Base-by-base conservation (phyloP, 805 yeast genomes). In the Zygosaccharomyces kombuchaensis region DNA sequence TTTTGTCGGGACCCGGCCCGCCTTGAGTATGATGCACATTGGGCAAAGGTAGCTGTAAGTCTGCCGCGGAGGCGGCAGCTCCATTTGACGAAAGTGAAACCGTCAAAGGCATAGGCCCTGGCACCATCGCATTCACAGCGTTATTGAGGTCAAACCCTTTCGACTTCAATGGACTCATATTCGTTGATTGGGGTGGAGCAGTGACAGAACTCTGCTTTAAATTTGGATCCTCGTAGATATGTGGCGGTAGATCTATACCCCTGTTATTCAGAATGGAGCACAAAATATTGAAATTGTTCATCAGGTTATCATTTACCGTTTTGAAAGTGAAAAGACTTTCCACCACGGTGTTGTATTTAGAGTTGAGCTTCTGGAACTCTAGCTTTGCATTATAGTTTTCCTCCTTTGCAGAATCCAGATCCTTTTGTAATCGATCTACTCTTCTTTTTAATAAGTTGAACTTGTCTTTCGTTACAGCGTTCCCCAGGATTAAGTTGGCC, bases 241-340 rank as follows among this genome's bases (percentile, higher is more conserved):
- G 41, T 7, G 74, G 76, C 2, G 90, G 89, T n/a, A 84, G 53
- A 44, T 83, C 77, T 37, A 84, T 77, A 2, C 93, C 93, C 12
- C 79, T 71, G 51, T 72, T 80, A 5, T 67, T 55, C 34, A 85
- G 64, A 32, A 78, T 68, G 40, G 71, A 70, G 21, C 77, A 70
- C 26, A 85, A 60, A 1, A 73, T 57, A 34, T 72, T 72, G 52
- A 85, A 71, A 40, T 81, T 74, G 34, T 72, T 68, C 43, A 75
- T 71, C 53, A 77, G 74, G 34, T 82, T 69, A 53, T 82, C 87
- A 58, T 81, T 78, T 9, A 73, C 68, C 13, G 74, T 69, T 54
- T 80, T 80, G 49, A 82, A 65, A 0, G 80, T 69, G 9, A 84
- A 71, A 39, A 84, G 63, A 48, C 80, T 75, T 43, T 82, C 85